A percentile compares a stretch with the other conserved stretches of the same genome.
Evolutionary conservation across 768 basidiomycete species (phyloP).

Genomic region (Phylloporus sp.): DNA sequence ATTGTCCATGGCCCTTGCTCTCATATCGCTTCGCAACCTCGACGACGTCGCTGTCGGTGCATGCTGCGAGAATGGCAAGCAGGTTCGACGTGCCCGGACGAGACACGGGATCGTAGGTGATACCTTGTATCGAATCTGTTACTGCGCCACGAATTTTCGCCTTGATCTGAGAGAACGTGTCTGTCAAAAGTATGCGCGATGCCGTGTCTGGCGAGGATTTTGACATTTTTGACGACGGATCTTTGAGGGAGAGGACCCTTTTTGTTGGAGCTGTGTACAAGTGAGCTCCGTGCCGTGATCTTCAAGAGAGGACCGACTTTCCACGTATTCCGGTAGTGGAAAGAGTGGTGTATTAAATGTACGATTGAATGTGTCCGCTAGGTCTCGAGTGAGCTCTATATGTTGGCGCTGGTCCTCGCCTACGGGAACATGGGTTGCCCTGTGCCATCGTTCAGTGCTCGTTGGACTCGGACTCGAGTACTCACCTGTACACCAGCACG

Average conservation of each 20-base stretch:
- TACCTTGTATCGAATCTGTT: conserved; percentile 72
- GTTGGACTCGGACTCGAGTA: not conserved
- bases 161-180: conserved; percentile 53
- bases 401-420: conserved; percentile 97
- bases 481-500: conserved; percentile 78
- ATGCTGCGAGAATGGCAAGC: conserved; percentile 74
- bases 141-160: conserved; percentile 76
- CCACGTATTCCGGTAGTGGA: conserved; percentile 63
- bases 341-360: conserved; percentile 58
- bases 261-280: conserved; percentile 59
- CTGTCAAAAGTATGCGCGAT: conserved; percentile 86
- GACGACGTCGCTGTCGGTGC: conserved; percentile 43
- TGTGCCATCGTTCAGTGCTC: conserved; percentile 22
- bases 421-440: conserved; percentile 91
- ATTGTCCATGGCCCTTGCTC: conserved; percentile 51
- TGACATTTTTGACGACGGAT: conserved; percentile 90
- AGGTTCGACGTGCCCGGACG: conserved; percentile 23
- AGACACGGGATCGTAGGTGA: conserved; percentile 57
- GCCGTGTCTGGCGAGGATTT: conserved; percentile 77
- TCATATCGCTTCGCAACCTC: conserved; percentile 48
- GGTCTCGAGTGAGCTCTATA: conserved; percentile 79
- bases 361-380: conserved; percentile 80
- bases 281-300: not conserved
- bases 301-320: conserved; percentile 49
- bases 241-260: conserved; percentile 80